These are phyloP conservation scores for Colletotrichum sp. DNA, from an alignment of 2,329 filamentous ascomycete genomes.

Conservation along the genomic window DNA sequence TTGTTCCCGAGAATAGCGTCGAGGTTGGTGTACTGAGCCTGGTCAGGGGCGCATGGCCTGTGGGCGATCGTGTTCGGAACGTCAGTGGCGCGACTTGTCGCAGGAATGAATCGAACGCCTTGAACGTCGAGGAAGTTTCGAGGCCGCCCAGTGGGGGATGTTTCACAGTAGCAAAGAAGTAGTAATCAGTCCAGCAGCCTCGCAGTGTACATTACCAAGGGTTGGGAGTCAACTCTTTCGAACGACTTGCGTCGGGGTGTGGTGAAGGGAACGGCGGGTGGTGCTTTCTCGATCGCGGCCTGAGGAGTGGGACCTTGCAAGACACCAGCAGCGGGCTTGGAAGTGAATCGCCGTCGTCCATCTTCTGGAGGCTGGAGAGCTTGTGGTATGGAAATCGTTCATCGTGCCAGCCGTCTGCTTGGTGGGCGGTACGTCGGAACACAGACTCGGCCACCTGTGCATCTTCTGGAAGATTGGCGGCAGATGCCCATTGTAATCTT, in stretches of 20 bases:
- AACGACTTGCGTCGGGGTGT: constrained; percentile 70
- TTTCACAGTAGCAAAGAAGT: no score
- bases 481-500: no score
- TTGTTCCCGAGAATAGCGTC: constrained; percentile 27
- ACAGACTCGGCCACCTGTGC: no score
- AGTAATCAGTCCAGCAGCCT: no score
- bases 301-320: constrained; percentile 53
- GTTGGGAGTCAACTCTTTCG: constrained; percentile 70
- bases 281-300: constrained; percentile 52
- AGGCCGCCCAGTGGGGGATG: no score
- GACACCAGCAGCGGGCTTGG: constrained; percentile 41
- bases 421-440: no score
- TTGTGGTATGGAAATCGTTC: no score
- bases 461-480: no score
- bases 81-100: constrained; percentile 58
- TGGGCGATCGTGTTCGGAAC: constrained; percentile 38
- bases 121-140: no score
- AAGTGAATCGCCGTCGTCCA: constrained; percentile 33
- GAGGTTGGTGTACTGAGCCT: constrained; percentile 37
- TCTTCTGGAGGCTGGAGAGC: no score
- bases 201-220: no score
- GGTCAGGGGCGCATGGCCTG: constrained; percentile 56
- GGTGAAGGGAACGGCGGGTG: constrained; percentile 59
- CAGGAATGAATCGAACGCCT: constrained; percentile 66
- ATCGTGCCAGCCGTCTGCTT: no score